Evolutionary conservation across 805 yeast genomes (phyloP).

Genomic region (Tetrapisispora taiwanensis): DNA sequence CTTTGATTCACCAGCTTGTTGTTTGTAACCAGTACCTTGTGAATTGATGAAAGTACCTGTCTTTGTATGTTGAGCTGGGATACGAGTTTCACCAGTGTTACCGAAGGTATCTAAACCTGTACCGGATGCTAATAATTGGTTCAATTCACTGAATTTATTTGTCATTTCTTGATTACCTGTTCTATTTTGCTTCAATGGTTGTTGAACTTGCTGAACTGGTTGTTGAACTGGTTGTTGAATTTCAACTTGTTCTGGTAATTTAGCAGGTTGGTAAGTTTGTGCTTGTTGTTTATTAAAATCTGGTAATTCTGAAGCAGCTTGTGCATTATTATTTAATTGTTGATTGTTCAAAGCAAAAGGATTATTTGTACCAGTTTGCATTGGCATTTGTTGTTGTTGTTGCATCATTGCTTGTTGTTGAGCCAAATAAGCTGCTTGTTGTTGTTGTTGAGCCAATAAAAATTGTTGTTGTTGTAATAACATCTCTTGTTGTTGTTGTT

Average conservation of each 20-base stretch:
- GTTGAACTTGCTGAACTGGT: slow-evolving; percentile 12
- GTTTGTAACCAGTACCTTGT: slow-evolving; percentile 73
- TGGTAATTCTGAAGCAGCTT: slow-evolving; percentile 4
- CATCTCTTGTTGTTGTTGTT: slow-evolving; percentile 24
- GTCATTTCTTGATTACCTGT: slow-evolving; percentile 49
- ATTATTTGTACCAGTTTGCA: slow-evolving; percentile 64
- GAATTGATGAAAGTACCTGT: slow-evolving; percentile 76
- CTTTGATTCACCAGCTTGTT: slow-evolving; percentile 31
- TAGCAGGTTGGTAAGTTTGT: neutral
- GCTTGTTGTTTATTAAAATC: slow-evolving; percentile 3
- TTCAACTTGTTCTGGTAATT: slow-evolving; percentile 4
- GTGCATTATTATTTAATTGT: slow-evolving; percentile 3
- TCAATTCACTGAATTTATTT: slow-evolving; percentile 59
- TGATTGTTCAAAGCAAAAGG: slow-evolving; percentile 50
- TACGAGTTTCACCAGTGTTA: slow-evolving; percentile 39
- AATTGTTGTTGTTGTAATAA: slow-evolving; percentile 23
- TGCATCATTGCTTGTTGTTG: slow-evolving; percentile 26
- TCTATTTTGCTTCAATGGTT: slow-evolving; percentile 36
- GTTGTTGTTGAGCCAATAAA: slow-evolving; percentile 17
- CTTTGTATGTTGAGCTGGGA: slow-evolving; percentile 87
- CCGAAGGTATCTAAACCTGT: slow-evolving; percentile 85
- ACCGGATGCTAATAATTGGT: slow-evolving; percentile 69
- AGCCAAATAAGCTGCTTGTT: slow-evolving; percentile 20
- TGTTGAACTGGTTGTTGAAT: neutral
- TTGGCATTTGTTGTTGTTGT: slow-evolving; percentile 38